Percentiles rank a stretch among this genome's conserved stretches.
phyloP scores from a whole-genome alignment of 192 early-diverging fungal species.

The Umbelopsis ramanniana region DNA sequence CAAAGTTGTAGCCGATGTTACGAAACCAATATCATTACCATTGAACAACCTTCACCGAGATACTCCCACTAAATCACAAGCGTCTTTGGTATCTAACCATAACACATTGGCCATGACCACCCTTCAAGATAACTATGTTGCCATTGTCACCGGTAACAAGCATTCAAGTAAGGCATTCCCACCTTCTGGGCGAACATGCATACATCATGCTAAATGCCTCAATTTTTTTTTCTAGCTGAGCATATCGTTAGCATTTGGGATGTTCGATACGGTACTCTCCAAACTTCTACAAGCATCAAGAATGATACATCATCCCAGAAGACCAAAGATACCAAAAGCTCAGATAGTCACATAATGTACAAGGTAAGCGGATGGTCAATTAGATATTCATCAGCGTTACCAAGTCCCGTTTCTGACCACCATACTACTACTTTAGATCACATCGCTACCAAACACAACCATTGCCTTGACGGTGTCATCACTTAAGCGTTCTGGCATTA shows the following conservation, averaged over 20 bases:
- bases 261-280: constrained; percentile 54
- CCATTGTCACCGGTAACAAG: constrained; percentile 37
- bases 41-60: constrained; percentile 23
- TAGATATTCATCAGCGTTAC: neutral
- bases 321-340: constrained; percentile 15
- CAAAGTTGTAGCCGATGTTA: constrained; percentile 24
- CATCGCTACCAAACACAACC: constrained; percentile 3
- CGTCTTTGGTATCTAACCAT: neutral
- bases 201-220: neutral
- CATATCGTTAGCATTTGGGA: constrained; percentile 55
- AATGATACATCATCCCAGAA: constrained; percentile 4
- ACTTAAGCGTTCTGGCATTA: constrained; percentile 26
- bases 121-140: constrained; percentile 52
- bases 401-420: neutral
- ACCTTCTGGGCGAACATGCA: constrained; percentile 4
- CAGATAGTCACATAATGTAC: constrained; percentile 8
- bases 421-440: neutral
- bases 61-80: neutral
- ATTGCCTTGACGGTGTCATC: constrained; percentile 16
- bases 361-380: neutral
- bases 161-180: constrained; percentile 17
- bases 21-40: constrained; percentile 15
- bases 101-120: constrained; percentile 36
- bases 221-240: constrained; percentile 22
- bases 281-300: constrained; percentile 33